These are phyloP conservation scores for Roridomyces roridus DNA, from an alignment of 768 basidiomycete species.

Conservation along the genomic window DNA sequence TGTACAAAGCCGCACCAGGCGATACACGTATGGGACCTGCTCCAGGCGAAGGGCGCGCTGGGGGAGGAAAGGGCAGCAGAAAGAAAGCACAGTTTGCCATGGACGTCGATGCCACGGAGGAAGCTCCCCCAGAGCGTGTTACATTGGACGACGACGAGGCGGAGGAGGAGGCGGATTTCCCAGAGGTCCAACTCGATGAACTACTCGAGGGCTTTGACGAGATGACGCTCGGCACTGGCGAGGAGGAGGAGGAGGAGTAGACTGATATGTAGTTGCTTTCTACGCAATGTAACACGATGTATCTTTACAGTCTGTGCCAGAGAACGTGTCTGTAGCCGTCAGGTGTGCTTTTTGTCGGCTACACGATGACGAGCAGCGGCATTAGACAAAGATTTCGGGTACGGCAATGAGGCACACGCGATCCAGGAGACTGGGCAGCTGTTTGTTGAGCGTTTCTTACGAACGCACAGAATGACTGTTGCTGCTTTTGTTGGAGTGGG, in stretches of 20 bases:
- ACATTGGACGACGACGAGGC: conserved; percentile 45
- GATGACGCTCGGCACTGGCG: conserved; percentile 71
- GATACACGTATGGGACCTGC: conserved; percentile 61
- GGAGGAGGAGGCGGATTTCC: conserved; percentile 87
- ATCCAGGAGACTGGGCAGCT: too few species aligned
- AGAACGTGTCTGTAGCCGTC: too few species aligned
- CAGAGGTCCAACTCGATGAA: conserved; percentile 84
- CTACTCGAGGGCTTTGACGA: conserved; percentile 92
- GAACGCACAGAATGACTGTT: too few species aligned
- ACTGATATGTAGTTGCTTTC: background rate
- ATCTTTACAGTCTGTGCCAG: too few species aligned
- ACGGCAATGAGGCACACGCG: too few species aligned
- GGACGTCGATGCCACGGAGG: conserved; percentile 62
- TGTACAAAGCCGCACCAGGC: conserved; percentile 69
- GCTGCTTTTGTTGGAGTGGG: too few species aligned
- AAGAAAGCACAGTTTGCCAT: conserved; percentile 59
- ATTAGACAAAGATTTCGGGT: too few species aligned
- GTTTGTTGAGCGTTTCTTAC: too few species aligned
- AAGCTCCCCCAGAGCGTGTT: conserved; percentile 33
- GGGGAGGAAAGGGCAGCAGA: conserved; percentile 42
- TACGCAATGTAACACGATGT: background rate
- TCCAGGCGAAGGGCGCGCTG: conserved; percentile 39
- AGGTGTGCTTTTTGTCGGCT: too few species aligned
- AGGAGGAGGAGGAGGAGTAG: conserved; percentile 29
- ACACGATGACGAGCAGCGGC: too few species aligned